These are phyloP conservation scores for Kwoniella sp. DNA, from an alignment of 768 basidiomycete species.

Conservation along the genomic window DNA sequence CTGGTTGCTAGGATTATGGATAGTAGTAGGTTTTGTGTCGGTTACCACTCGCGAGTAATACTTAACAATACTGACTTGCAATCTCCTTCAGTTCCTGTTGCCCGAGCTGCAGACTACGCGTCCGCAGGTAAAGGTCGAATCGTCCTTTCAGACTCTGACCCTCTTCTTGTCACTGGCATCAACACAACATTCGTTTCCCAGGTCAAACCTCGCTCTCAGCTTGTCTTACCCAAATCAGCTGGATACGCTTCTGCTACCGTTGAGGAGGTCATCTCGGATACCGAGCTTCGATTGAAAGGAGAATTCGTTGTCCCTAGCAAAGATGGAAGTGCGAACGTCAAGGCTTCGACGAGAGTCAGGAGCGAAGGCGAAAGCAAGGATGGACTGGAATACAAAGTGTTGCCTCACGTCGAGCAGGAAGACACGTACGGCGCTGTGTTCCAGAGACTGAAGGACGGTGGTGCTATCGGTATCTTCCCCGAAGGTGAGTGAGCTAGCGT, in stretches of 20 bases:
- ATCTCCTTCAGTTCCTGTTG: slow-evolving; percentile 75
- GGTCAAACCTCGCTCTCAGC: slow-evolving; percentile 58
- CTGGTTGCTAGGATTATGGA: slow-evolving; percentile 80
- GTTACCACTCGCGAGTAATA: too few relatives aligned
- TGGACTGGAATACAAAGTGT: slow-evolving; percentile 75
- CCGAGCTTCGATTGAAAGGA: slow-evolving; percentile 61
- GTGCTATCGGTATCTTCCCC: slow-evolving; percentile 94
- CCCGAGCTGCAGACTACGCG: slow-evolving; percentile 84
- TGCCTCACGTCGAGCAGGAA: slow-evolving; percentile 90
- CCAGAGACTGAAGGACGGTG: slow-evolving; percentile 77
- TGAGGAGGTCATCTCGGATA: slow-evolving; percentile 83
- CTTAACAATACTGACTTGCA: neutral
- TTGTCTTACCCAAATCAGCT: slow-evolving; percentile 75
- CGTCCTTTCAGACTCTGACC: slow-evolving; percentile 71
- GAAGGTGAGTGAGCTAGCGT: slow-evolving; percentile 68
- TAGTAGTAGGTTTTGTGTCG: slow-evolving; percentile 73
- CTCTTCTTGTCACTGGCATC: slow-evolving; percentile 78
- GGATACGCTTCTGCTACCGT: slow-evolving; percentile 80
- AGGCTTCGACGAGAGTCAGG: slow-evolving; percentile 45
- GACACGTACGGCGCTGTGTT: slow-evolving; percentile 95
- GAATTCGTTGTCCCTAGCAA: slow-evolving; percentile 52
- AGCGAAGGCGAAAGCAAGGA: slow-evolving; percentile 50
- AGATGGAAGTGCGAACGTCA: slow-evolving; percentile 53
- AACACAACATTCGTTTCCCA: slow-evolving; percentile 77
- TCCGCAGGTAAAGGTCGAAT: slow-evolving; percentile 73